A percentile compares a stretch with the other conserved stretches of the same genome.
phyloP scores from a whole-genome alignment of 2,329 filamentous ascomycete species.

The Coleophoma crateriformis region DNA sequence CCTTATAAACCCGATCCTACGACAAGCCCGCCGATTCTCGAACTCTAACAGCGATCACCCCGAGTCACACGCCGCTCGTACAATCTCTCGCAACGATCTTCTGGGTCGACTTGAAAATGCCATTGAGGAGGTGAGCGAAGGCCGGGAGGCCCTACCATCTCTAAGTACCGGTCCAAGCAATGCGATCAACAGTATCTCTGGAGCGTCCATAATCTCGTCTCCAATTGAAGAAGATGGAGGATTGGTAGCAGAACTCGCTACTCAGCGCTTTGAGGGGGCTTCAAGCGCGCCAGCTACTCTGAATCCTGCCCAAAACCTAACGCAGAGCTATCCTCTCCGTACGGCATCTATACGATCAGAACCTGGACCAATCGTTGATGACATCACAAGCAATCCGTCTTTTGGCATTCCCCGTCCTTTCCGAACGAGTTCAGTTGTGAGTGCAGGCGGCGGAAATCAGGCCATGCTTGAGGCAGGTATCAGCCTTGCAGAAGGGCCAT shows the following conservation, averaged over 20 bases:
- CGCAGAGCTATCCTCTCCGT: constrained; percentile 3
- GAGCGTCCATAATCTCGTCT: constrained; percentile 13
- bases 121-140: constrained; percentile 18
- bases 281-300: constrained; percentile 5
- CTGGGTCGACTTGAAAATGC: constrained; percentile 14
- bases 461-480: constrained; percentile 10
- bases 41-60: constrained; percentile 28
- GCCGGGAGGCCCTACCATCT: constrained; percentile 6
- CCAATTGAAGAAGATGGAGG: constrained; percentile 18
- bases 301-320: constrained; percentile 1
- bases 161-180: background rate
- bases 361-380: constrained; percentile 14
- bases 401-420: constrained; percentile 17
- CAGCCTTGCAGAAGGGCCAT: constrained; percentile 17
- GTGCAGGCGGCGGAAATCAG: constrained; percentile 3
- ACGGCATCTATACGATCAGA: constrained; percentile 12
- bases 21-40: constrained; percentile 61
- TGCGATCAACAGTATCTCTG: constrained; percentile 8
- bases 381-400: constrained; percentile 20
- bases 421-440: constrained; percentile 15
- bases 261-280: constrained; percentile 6
- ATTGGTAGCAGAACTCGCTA: constrained; percentile 16
- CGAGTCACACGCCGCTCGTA: constrained; percentile 22
- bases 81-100: background rate
- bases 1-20: constrained; percentile 60